Conservation (phyloP, 768 basidiomycete genomes). For the Phanerochaete carnosa region DNA sequence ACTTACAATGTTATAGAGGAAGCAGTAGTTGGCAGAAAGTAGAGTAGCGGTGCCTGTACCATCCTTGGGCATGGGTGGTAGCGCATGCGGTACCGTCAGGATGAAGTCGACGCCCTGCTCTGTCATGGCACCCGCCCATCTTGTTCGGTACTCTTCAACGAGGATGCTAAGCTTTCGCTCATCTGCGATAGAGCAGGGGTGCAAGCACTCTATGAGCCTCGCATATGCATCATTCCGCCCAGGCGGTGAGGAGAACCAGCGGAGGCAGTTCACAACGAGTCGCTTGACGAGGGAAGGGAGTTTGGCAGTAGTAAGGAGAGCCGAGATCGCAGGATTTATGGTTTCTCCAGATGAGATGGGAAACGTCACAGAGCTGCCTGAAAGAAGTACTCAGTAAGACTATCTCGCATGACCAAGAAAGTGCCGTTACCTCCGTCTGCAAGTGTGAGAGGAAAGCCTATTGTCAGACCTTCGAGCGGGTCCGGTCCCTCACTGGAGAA, state of each 20-base stretch:
- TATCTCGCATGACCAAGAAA: not conserved
- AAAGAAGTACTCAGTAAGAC: not conserved
- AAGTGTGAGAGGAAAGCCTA: slow-evolving; percentile 26
- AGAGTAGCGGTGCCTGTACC: slow-evolving; percentile 29
- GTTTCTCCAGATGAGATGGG: slow-evolving; percentile 17
- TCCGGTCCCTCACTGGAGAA: slow-evolving; percentile 23
- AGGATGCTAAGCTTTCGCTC: slow-evolving; percentile 21
- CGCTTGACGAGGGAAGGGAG: slow-evolving; percentile 25
- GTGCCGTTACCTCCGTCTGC: slow-evolving; percentile 25
- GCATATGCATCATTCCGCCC: slow-evolving; percentile 28
- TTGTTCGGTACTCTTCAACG: slow-evolving; percentile 23
- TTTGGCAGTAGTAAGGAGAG: slow-evolving; percentile 12
- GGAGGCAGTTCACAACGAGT: slow-evolving; percentile 19
- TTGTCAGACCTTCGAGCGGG: slow-evolving; percentile 25
- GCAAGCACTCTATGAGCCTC: slow-evolving; percentile 18
- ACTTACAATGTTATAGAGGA: slow-evolving; percentile 45
- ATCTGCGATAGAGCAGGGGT: slow-evolving; percentile 18
- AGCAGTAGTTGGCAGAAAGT: slow-evolving; percentile 29
- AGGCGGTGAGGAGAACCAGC: slow-evolving; percentile 21
- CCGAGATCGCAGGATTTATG: slow-evolving; percentile 18
- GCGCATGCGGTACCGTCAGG: slow-evolving; percentile 35
- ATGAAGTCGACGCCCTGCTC: slow-evolving; percentile 33
- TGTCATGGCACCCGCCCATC: slow-evolving; percentile 23
- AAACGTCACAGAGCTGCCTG: slow-evolving; percentile 13
- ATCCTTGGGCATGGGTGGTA: slow-evolving; percentile 35